Base-by-base conservation (phyloP, 169 alveolate species). In the Cyclospora cayetanensis region DNA sequence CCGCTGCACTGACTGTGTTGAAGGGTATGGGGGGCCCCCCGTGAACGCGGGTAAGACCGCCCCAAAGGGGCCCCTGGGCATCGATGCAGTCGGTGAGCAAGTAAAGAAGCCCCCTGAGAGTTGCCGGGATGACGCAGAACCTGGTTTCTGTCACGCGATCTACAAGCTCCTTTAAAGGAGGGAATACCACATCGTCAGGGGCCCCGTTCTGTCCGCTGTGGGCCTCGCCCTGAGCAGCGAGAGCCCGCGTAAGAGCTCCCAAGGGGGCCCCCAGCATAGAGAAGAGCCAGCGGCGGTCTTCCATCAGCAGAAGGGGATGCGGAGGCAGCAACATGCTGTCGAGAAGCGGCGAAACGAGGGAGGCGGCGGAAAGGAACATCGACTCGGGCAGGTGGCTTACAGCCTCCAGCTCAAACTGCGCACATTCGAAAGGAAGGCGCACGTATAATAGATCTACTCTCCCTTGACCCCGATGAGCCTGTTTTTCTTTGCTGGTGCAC, bases 321-420 rank as follows among this genome's bases (percentile, higher is more conserved):
- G 66, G 15, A 18, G 65, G 25, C 25, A 46, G 20, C 52, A 86
- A 25, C 22, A 20, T 22, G 4, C 53, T 31, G 34, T 43, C 65
- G 22, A 86, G 41, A 2, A 65, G 63, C 37, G 92, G 92, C 39
- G 11, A 31, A 15, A 55, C 25, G 52, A 86, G 68, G 43, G 92
- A 86, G 2, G 92, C 55, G 4, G 92, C 15, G 52, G 29, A 55
- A 27, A 70, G 34, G 5, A 86, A 25, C 29, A 86, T 31, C 37
- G 46, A 18, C 41, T 74, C 92, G 12, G 92, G 92, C 46, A 86
- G 53, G 76, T 70, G 82, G 41, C 66, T 35, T 0, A 86, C 82
- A 86, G 86, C 55, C 43, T 66, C 53, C 85, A 86, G 63, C 85
- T 86, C 92, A 41, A 5, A 52, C 92, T 86, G 92, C 29, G 50